A percentile compares a stretch with the other conserved stretches of the same genome.
Evolutionary conservation across 139 green algal species (phyloP).

Genomic region (Mesotaenium endlicherianum): DNA sequence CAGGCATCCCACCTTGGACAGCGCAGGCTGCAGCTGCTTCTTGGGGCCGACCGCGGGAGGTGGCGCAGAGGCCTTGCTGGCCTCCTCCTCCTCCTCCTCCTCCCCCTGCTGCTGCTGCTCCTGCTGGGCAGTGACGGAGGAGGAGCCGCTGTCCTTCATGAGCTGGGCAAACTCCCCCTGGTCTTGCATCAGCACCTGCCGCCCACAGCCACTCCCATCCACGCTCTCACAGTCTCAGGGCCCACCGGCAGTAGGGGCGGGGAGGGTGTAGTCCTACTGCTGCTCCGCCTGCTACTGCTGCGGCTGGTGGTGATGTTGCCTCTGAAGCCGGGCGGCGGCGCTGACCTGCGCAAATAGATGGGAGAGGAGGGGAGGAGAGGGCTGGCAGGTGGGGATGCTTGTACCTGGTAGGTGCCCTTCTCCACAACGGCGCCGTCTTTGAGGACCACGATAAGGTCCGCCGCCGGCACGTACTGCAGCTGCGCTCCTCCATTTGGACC

Average conservation of each 20-base stretch:
- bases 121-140: no score
- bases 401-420: constrained; percentile 50
- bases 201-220: no score
- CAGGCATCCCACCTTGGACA: background rate
- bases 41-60: background rate
- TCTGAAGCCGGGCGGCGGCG: background rate
- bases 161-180: constrained; percentile 39
- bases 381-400: background rate
- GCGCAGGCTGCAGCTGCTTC: background rate
- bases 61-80: background rate
- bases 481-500: no score
- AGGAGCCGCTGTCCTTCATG: constrained; percentile 43
- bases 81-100: constrained; percentile 4
- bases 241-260: no score
- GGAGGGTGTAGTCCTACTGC: no score
- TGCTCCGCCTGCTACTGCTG: no score
- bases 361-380: background rate
- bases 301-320: background rate
- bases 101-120: constrained; percentile 64
- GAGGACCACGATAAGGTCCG: constrained; percentile 85
- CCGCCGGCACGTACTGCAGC: constrained; percentile 80
- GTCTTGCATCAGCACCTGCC: no score
- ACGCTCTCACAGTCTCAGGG: no score
- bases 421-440: constrained; percentile 70
- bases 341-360: background rate